Evolutionary conservation across 352 stramenopile genomes (phyloP).

Genomic region (Globisporangium parvum): DNA sequence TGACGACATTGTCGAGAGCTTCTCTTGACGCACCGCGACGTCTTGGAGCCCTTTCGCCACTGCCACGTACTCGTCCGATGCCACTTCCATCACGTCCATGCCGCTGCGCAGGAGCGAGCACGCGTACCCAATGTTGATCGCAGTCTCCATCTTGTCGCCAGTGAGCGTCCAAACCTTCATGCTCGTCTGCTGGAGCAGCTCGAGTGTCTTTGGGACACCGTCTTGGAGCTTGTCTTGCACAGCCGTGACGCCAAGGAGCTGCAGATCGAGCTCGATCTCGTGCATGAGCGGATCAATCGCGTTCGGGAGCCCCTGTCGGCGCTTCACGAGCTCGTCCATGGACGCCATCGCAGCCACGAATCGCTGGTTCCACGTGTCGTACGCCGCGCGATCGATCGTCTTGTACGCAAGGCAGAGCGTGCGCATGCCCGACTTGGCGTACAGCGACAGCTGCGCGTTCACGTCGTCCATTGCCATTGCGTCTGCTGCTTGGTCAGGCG

Average conservation of each 20-base stretch:
- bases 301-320: conserved; percentile 51
- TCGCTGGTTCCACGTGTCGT: conserved; percentile 52
- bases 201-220: conserved; percentile 86
- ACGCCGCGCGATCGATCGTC: conserved; percentile 37
- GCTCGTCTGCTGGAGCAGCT: conserved; percentile 77
- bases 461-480: conserved; percentile 24
- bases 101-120: conserved; percentile 75
- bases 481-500: conserved; percentile 8
- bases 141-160: conserved; percentile 93
- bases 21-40: conserved; percentile 25
- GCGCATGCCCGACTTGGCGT: conserved; percentile 66
- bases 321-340: conserved; percentile 73
- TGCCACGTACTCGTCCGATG: conserved; percentile 51
- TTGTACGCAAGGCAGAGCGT: conserved; percentile 76
- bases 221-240: conserved; percentile 93
- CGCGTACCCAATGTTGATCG: conserved; percentile 94
- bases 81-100: conserved; percentile 74
- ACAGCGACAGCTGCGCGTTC: conserved; percentile 50
- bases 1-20: conserved; percentile 6
- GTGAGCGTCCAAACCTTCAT: conserved; percentile 95
- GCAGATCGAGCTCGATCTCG: conserved; percentile 78
- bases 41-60: conserved; percentile 47
- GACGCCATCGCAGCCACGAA: conserved; percentile 48
- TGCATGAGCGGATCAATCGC: conserved; percentile 73
- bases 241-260: conserved; percentile 82